Base-by-base conservation (phyloP, 371 early-diverging fungal species). In the Saksenaea oblongispora region DNA sequence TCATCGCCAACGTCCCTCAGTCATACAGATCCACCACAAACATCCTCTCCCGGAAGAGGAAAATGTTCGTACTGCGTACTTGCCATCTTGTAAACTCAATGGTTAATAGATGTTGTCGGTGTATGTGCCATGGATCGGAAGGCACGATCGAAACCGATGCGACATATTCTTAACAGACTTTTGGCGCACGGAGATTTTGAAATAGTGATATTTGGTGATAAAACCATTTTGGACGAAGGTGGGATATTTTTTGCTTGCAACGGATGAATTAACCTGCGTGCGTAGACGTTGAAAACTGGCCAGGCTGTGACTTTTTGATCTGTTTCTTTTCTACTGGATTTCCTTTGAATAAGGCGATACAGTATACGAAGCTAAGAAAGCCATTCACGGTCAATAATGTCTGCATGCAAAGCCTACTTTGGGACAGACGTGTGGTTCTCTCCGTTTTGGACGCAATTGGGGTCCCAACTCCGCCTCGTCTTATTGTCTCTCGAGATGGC, bases 311-410 rank as follows among this genome's bases (percentile, higher is more conserved):
- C 77, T 95, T 98, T 68, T 83, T 99, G 69, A 91, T 99, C 34
- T 92, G 97, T 13, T 99, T 99, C 80, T 98, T 96, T 76, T 95
- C 96, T 5, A 87, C 76, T 28, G 98, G 96, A 28, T 98, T 99
- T 66, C 99, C 99, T 1, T 80, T 99, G 28, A 85, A 93, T 28
- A 98, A 98, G 76, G 97, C 98, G 0, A 90, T 95, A 51, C 79
- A 88, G 37, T 99, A 99, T 70, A 89, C 90, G 11, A 84, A 90
- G 35, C 79, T 93, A 42, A 83, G 94, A 53, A 80, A 87, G 36
- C 98, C 98, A 5, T 93, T 90, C 67, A 90, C 92, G 54, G 89
- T 98, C 24, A 99, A 99, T 77, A 89, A 95, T 66, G 87, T 98
- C 39, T 84, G 85, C 22, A 86, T 95, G 84, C 99, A 98, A 78